Evolutionary conservation across 2,329 filamentous ascomycete genomes (phyloP), one percentile per base, ranked within the genome.

Genomic region (Diaporthe humulicola): DNA sequence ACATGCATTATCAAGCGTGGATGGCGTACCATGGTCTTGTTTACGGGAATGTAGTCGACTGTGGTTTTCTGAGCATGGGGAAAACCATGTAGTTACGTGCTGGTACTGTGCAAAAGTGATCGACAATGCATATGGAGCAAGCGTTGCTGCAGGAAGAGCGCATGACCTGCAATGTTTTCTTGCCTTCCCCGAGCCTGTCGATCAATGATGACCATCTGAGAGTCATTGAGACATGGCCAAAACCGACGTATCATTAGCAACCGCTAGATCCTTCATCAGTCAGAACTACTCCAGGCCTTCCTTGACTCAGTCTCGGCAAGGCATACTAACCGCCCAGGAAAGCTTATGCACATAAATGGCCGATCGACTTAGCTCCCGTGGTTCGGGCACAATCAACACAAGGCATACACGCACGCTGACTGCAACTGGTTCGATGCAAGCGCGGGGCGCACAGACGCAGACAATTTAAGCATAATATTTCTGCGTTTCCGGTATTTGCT

Each of bases 101-200:
- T 64, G 38, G 19, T 30, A 30, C 25, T 33, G 19, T 12, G 19
- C 64, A 28, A 28, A 30, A 14, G 33, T 28, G 64, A 69, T 69
- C 64, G 36, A 14, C 64, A 30, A 38, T 40, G 48, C 48, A 69
- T 36, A 22, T 22, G 12, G 64, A 54, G 33, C 40, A 38, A 40
- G 33, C 64, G 38, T 50, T 22, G 28, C 45, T 52, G 45, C 30
- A 54, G 48, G 64, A 19, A 14, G 64, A 40, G 64, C 64, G 33
- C 64, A 38, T 69, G 64, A 69, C 64, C 22, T 40, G 2, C 22
- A 40, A 25, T 22, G 33, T 69, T 69, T 69, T 69, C 61, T 25
- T n/a, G 12, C n/a, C 38, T 5, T 52, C 14, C 15, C 45, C 45
- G n/a, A 69, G 64, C 64, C 64, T 54, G 64, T 69, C 64, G 64